Base-by-base conservation (phyloP, 495 filamentous ascomycete species). In the Monascus purpureus region DNA sequence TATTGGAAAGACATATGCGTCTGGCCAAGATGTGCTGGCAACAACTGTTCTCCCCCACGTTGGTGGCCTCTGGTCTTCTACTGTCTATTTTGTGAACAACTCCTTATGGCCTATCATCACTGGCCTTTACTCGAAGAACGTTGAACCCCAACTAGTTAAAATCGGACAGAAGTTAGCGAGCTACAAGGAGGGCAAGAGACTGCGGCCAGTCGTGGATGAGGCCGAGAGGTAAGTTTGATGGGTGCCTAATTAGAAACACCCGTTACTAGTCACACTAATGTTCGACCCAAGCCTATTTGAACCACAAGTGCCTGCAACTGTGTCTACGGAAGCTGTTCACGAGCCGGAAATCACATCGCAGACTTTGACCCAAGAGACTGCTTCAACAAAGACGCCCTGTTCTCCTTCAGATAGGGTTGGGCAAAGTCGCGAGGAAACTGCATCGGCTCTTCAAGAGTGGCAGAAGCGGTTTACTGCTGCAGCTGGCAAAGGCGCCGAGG, bases 131-230 rank as follows among this genome's bases (percentile, higher is more conserved):
- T 76, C 77, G 19, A 73, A 90, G 47, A 90, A 88, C 41, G 88
- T 99, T 6, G 86, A 95, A 56, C 92, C 92, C 8, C 90, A 99
- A 49, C 67, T 99, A 1, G 72, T 90, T 29, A 80, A 84, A 40
- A 96, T 99, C 39, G 76, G 83, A 9, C 80, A 95, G 57, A 70
- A 88, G 7, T 68, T 97, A 11, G 90, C 86, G 4, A 70, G 82
- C 36, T 87, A 95, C 55, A 72, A 68, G 8, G 78, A 84, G 36
- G 71, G 68, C 2, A 74, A 70, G 43, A 72, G 66, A 32, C 38
- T 80, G 11, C 63, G 73, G 37, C 62, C 71, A 8, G 67, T 62
- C 20, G 48, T 74, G 11, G 69, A 76, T 32, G 67, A 75, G 16
- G 43, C 65, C 26, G 68, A 75, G 27, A 61, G 52, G 63, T 66